Percentiles rank a stretch among this genome's conserved stretches.
Conservation (phyloP, 768 basidiomycete species). For the Serendipita vermifera region DNA sequence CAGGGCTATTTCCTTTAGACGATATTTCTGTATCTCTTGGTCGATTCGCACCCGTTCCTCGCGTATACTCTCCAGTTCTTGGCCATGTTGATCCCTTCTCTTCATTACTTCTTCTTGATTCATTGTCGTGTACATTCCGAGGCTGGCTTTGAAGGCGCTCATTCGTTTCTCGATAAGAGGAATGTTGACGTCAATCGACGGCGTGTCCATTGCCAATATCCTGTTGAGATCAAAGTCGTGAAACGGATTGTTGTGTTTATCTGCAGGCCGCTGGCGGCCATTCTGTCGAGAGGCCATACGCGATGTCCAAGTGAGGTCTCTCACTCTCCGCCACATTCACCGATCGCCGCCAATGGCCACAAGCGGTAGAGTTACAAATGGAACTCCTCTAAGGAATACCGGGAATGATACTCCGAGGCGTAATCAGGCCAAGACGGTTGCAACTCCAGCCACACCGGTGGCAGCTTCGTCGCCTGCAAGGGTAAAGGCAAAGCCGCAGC, state of each 20-base stretch:
- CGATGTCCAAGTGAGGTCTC: too few species aligned
- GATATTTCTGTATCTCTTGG: slow-evolving; percentile 1
- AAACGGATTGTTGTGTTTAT: slow-evolving; percentile 1
- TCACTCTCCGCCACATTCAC: slow-evolving; percentile 1
- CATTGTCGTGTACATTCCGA: slow-evolving; percentile 4
- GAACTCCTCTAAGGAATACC: neutral
- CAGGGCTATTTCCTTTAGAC: slow-evolving; percentile 1
- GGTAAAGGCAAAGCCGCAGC: neutral
- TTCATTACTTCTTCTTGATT: slow-evolving; percentile 4
- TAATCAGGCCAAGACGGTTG: neutral
- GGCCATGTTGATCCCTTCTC: slow-evolving; percentile 1
- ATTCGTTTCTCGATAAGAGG: neutral
- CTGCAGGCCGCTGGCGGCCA: neutral
- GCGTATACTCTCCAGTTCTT: neutral
- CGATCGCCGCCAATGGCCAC: neutral
- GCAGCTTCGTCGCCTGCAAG: too few species aligned
- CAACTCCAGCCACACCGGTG: too few species aligned
- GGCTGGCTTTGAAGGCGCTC: neutral
- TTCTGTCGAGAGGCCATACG: neutral
- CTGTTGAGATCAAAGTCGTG: neutral
- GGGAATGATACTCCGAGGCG: neutral
- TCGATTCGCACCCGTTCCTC: neutral
- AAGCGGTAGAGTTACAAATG: neutral
- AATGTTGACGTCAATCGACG: slow-evolving; percentile 5
- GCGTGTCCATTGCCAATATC: neutral